Evolutionary conservation across 768 basidiomycete species (phyloP), one percentile per base, ranked within the genome.

Genomic region (Galerina marginata): DNA sequence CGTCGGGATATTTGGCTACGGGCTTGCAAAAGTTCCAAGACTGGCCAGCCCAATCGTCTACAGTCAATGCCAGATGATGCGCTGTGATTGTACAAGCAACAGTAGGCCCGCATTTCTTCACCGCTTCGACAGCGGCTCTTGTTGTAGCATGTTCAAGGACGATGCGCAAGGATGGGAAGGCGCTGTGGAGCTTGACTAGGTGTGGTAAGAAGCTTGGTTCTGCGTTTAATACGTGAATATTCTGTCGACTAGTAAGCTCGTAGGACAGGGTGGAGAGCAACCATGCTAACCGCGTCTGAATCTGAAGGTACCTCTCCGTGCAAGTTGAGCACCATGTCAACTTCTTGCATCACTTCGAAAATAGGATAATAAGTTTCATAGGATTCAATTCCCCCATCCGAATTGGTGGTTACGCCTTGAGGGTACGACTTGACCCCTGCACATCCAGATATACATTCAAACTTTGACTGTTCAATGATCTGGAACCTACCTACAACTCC

Each of bases 291-390:
- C 59, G 81, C 76, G 44, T 75, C 64, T 3, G 87, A 73, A 64
- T 95, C 90, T n/a, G 95, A 96, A 10, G 97, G 96, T 20, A 99
- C 86, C 77, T 99, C 97, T 20, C 97, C 97, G 65, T 99, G 97
- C 38, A 99, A 82, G 76, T 99, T 99, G 44, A 99, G 83, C 16
- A 99, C 95, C 86, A 99, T 90, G 69, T 88, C 92, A 26, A 87
- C 89, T 69, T 92, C 88, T 77, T 98, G 88, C 96, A 99, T 98
- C 39, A 88, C 92, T 67, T 87, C 87, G 71, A 99, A 99, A 36
- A 97, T 86, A 16, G 91, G 90, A 74, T 98, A 97, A 72, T 96
- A 99, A 1, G 85, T 81, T 67, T 92, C 92, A 67, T 99, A 99
- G 12, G 93, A 93, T 73, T 99, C 96, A 65, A 99, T 96, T 6